A percentile compares a stretch with the other conserved stretches of the same genome.
Evolutionary conservation across 2,329 filamentous ascomycete species (phyloP).

Genomic region (Paradendryphiella salina): DNA sequence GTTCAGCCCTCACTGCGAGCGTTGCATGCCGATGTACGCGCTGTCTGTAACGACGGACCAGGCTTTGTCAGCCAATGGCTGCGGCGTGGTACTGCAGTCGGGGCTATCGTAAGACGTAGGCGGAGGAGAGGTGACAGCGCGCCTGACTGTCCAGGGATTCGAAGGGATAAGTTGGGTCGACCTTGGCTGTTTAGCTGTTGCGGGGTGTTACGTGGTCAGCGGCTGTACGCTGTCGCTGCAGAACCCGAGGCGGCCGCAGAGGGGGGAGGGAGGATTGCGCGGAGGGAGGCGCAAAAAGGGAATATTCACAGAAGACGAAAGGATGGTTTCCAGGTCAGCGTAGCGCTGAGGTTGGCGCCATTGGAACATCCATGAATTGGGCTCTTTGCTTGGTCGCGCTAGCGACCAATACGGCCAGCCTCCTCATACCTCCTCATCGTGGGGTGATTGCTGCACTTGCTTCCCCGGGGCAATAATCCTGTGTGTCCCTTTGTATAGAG

Average conservation of each 20-base stretch:
- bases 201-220: conserved; percentile 17
- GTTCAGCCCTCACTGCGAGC: conserved; percentile 35
- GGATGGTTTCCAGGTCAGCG: conserved; percentile 13
- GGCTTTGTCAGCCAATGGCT: not conserved
- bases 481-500: too few species aligned
- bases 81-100: conserved; percentile 1
- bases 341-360: conserved; percentile 15
- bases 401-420: conserved; percentile 10
- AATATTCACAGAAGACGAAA: conserved; percentile 4
- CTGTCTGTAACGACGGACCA: not conserved
- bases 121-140: not conserved
- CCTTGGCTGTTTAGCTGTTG: conserved; percentile 17
- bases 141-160: not conserved
- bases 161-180: conserved; percentile 11
- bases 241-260: not conserved
- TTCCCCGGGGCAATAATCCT: not conserved
- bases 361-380: conserved; percentile 16
- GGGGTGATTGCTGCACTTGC: conserved; percentile 1
- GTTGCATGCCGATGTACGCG: conserved; percentile 44
- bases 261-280: not conserved
- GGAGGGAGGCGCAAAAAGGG: not conserved
- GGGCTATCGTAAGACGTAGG: not conserved
- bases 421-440: conserved; percentile 5
- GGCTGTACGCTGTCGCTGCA: conserved; percentile 2
- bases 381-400: conserved; percentile 13